Evolutionary conservation across 331 rosid genomes (phyloP), one percentile per base, ranked within the genome.

Genomic region (Saraca asoca): DNA sequence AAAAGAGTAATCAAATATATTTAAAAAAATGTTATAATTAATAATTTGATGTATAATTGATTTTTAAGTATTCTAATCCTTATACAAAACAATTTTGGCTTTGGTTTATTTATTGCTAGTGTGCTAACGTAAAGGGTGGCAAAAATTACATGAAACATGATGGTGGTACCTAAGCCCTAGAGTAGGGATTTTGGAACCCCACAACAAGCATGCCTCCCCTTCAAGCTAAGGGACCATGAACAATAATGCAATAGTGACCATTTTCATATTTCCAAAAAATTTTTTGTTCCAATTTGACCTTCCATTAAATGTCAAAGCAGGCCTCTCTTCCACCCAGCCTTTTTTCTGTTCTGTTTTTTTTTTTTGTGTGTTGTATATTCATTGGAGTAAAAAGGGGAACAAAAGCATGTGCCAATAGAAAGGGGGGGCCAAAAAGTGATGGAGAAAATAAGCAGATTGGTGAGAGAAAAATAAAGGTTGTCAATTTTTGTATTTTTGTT

Each of bases 171-270:
- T 51, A 34, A 71, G 62, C 50, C 67, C 67, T 46, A 34, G 42
- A 20, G 35, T 35, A 1, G 31, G 31, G 31, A 24, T 24, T 24
- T 62, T 67, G 42, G 74, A 65, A 43, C 81, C 85, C 85, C 79
- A 80, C 81, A 55, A 15, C 46, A 61, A 72, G 73, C 64, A 78
- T 78, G 82, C 86, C 70, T 70, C 82, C 61, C 75, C 86, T 84
- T 78, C 76, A 84, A 84, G 89, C 74, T 34, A 81, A 61, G 80
- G 73, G 75, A 78, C 69, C 82, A 66, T 59, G 71, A 76, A 67
- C 63, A 68, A 80, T 84, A 78, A 73, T 80, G 63, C 51, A 80
- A 64, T 46, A 62, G 61, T 72, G 16, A 14, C 50, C 66, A 20
- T 62, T 16, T 77, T 74, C 57, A 34, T 63, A 59, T 61, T 15